Conservation (phyloP, 2,329 filamentous ascomycete genomes). For the Cladosporium cucumerinum region DNA sequence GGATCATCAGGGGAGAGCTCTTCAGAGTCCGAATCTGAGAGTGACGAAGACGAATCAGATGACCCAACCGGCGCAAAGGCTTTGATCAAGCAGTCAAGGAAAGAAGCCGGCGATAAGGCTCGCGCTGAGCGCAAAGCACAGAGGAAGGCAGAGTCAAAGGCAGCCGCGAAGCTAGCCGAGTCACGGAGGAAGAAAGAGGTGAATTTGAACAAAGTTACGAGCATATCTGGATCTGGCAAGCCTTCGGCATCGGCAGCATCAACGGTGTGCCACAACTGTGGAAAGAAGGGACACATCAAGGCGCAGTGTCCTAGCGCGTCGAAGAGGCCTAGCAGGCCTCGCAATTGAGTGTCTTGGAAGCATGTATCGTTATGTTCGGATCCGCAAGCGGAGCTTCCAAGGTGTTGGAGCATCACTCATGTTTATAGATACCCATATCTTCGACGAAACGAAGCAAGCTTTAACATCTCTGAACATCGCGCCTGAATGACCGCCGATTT, state of each 20-base stretch:
- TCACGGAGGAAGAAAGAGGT: constrained; percentile 64
- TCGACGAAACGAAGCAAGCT: neutral
- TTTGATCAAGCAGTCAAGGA: constrained; percentile 45
- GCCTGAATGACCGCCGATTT: neutral
- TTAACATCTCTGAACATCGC: neutral
- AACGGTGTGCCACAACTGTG: constrained; percentile 59
- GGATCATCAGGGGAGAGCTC: constrained; percentile 25
- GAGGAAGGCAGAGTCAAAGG: constrained; percentile 48
- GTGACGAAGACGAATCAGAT: constrained; percentile 38
- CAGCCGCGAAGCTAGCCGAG: constrained; percentile 53
- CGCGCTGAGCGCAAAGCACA: constrained; percentile 46
- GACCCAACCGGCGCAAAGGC: constrained; percentile 41
- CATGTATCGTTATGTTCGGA: neutral
- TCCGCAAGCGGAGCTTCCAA: neutral
- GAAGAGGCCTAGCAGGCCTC: constrained; percentile 1
- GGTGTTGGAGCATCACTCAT: neutral
- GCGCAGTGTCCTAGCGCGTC: constrained; percentile 50
- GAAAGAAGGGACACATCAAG: constrained; percentile 59
- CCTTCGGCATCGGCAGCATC: constrained; percentile 5
- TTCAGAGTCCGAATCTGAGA: constrained; percentile 36
- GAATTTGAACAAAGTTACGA: constrained; percentile 55
- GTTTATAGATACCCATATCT: constrained; percentile 4
- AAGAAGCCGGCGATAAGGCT: constrained; percentile 42
- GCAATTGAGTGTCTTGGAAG: constrained; percentile 1
- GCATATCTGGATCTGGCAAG: constrained; percentile 51